These are phyloP conservation scores for Lathyrus tuberosus DNA, from an alignment of 306 rosid species.

Conservation along the genomic window DNA sequence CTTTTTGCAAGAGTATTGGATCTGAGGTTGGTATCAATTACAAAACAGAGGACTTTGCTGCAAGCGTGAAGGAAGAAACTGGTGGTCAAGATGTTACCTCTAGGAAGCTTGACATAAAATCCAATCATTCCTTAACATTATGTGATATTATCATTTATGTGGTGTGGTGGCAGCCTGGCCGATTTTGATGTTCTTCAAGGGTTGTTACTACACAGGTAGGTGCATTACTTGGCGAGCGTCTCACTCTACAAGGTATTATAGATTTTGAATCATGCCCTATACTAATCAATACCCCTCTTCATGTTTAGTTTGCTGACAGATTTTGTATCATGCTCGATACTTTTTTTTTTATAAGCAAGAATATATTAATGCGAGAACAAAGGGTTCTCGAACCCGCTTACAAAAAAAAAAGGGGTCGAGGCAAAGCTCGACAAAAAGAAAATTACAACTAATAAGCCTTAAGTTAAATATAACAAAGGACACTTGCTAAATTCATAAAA, in stretches of 20 bases:
- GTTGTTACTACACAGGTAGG: conserved; percentile 66
- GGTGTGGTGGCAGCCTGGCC: conserved; percentile 62
- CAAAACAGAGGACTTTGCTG: conserved; percentile 87
- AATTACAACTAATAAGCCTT: no score
- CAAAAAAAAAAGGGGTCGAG: no score
- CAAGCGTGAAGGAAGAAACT: conserved; percentile 86
- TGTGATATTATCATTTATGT: background rate
- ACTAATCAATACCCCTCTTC: background rate
- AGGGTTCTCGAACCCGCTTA: no score
- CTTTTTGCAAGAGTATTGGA: conserved; percentile 77
- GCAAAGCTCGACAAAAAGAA: no score
- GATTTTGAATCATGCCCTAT: conserved; percentile 12
- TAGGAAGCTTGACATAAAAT: background rate
- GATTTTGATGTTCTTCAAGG: conserved; percentile 71
- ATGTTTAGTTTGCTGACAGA: no score
- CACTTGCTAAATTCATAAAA: no score
- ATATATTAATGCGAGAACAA: no score
- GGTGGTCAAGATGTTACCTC: conserved; percentile 73
- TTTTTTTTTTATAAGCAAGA: no score
- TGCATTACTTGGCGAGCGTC: conserved; percentile 75
- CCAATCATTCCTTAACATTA: background rate
- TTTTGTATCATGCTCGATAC: no score
- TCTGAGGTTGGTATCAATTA: conserved; percentile 90
- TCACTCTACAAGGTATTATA: conserved; percentile 80
- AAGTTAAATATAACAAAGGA: no score